Conservation (phyloP, 768 basidiomycete genomes). For the Leccinum boreale region DNA sequence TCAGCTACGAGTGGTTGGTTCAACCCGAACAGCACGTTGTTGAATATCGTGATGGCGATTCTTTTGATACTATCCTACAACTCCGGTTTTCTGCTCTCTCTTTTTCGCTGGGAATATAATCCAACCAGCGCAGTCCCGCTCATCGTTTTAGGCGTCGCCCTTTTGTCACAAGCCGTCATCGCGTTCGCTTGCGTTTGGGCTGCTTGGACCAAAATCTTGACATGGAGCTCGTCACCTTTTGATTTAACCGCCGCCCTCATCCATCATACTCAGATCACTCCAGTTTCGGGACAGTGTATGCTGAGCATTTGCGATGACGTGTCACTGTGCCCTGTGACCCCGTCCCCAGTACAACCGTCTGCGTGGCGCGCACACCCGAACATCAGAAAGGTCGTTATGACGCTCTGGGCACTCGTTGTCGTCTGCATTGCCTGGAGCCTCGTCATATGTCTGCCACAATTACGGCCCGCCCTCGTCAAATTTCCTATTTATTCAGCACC, state of each 20-base stretch:
- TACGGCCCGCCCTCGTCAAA: no score
- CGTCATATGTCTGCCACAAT: no score
- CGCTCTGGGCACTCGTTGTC: slow-evolving; percentile 23
- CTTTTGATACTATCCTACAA: slow-evolving; percentile 29
- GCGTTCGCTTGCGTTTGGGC: slow-evolving; percentile 21
- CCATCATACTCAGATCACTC: slow-evolving; percentile 23
- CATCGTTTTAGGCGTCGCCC: slow-evolving; percentile 23
- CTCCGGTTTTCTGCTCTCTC: slow-evolving; percentile 15
- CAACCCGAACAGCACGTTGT: slow-evolving; percentile 23
- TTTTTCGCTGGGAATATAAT: no score
- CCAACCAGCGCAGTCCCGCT: slow-evolving; percentile 18
- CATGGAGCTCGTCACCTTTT: slow-evolving; percentile 34
- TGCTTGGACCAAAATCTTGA: slow-evolving; percentile 21
- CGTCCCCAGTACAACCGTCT: slow-evolving; percentile 20
- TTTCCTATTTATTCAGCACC: no score
- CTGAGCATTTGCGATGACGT: slow-evolving; percentile 11
- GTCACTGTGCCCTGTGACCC: slow-evolving; percentile 8
- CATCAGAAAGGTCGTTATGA: slow-evolving; percentile 19
- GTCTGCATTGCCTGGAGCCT: slow-evolving; percentile 22
- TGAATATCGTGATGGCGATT: slow-evolving; percentile 22
- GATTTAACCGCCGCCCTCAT: slow-evolving; percentile 31
- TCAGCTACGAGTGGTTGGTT: slow-evolving; percentile 18
- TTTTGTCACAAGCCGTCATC: slow-evolving; percentile 25
- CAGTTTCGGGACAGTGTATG: slow-evolving; percentile 25
- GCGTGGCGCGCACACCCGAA: slow-evolving; percentile 27